Conservation (phyloP, 176 grass and related monocot genomes). For the Ananas comosus region DNA sequence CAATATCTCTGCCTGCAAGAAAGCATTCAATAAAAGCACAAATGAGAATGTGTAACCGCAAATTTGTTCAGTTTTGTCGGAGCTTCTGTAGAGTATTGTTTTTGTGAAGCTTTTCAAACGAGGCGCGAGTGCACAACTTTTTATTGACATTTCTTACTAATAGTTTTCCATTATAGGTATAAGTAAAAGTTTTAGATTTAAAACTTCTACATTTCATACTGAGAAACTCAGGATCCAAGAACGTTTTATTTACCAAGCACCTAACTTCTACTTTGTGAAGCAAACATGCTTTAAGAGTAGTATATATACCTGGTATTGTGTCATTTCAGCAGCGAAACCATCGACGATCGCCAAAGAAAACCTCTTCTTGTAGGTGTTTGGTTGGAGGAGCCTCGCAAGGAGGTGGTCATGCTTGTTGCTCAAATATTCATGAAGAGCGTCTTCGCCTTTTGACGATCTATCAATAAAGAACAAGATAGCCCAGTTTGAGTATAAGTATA, state of each 20-base stretch:
- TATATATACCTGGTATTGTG: slow-evolving; percentile 46
- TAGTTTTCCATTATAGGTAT: no score
- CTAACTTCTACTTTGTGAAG: no score
- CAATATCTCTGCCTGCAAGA: slow-evolving; percentile 45
- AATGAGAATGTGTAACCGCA: no score
- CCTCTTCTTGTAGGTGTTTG: slow-evolving; percentile 61
- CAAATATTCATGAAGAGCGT: slow-evolving; percentile 66
- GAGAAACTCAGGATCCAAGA: no score
- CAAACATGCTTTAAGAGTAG: no score
- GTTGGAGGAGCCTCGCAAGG: slow-evolving; percentile 47
- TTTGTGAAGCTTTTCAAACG: not conserved
- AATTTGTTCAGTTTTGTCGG: no score
- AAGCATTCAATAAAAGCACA: no score
- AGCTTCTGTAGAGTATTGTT: not conserved
- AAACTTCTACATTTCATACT: no score
- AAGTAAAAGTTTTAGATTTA: no score
- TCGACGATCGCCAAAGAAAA: slow-evolving; percentile 90
- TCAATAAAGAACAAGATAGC: not conserved
- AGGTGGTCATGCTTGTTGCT: slow-evolving; percentile 83
- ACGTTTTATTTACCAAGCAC: no score
- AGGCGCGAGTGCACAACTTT: not conserved
- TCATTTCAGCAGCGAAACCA: slow-evolving; percentile 83
- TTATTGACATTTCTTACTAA: no score
- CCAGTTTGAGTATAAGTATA: not conserved
- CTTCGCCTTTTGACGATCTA: slow-evolving; percentile 65